Conservation (phyloP, 176 grass and related monocot genomes). For the Metroxylon sagu region DNA sequence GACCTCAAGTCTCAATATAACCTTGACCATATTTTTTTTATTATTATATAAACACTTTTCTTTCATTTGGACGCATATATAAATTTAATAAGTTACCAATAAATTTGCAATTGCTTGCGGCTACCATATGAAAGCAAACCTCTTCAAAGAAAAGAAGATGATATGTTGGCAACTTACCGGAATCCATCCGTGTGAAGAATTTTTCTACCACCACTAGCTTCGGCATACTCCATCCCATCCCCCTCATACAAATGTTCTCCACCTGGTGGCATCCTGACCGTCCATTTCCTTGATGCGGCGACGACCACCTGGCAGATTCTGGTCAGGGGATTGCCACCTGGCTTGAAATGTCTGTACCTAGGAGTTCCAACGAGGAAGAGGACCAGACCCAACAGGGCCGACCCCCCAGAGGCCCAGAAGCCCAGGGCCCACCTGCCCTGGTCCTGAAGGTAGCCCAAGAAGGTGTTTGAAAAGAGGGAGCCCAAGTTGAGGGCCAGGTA, state of each 20-base stretch:
- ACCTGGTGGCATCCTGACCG: neutral
- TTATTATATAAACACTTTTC: too few species aligned
- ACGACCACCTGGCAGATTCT: conserved; percentile 12
- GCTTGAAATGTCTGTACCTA: conserved; percentile 4
- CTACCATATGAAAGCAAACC: too few species aligned
- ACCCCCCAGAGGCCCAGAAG: conserved; percentile 5
- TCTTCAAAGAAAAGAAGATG: too few species aligned
- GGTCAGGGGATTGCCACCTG: conserved; percentile 1
- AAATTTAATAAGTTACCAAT: too few species aligned
- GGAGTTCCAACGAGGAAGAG: neutral
- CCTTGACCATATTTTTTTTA: too few species aligned
- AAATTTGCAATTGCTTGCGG: too few species aligned
- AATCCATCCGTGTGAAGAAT: conserved; percentile 2
- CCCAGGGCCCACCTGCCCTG: conserved; percentile 12
- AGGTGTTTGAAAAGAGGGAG: conserved; percentile 15
- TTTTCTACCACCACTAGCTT: neutral
- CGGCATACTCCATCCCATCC: neutral
- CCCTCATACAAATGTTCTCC: neutral
- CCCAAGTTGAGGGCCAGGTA: conserved; percentile 15
- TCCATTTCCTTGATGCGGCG: conserved; percentile 10
- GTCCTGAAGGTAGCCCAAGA: conserved; percentile 6
- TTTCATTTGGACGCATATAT: too few species aligned
- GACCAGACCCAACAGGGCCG: neutral
- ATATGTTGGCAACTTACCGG: neutral
- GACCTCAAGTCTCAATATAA: too few species aligned